These are phyloP conservation scores for Tirmania nivea DNA, from an alignment of 495 filamentous ascomycete species.

Conservation along the genomic window DNA sequence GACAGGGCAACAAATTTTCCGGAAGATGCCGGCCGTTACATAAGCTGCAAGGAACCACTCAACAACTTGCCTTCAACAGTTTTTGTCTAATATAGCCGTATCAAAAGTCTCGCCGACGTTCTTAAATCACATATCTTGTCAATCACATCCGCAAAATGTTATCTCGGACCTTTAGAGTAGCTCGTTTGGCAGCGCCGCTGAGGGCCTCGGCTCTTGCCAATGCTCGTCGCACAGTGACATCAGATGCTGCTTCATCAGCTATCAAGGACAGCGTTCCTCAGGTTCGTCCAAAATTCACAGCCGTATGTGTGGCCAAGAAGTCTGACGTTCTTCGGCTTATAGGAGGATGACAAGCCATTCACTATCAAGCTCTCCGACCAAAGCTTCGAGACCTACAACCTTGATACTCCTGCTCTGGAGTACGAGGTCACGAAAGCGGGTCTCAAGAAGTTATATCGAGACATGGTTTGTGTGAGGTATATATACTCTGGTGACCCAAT, in stretches of 20 bases:
- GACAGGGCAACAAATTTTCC: too few species aligned
- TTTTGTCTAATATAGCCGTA: neutral
- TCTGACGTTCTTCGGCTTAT: constrained; percentile 18
- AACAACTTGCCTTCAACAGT: neutral
- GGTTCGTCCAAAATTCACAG: constrained; percentile 23
- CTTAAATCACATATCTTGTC: too few species aligned
- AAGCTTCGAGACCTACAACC: constrained; percentile 98
- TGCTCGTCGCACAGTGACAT: constrained; percentile 61
- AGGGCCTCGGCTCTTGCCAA: constrained; percentile 17
- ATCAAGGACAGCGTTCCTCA: constrained; percentile 57
- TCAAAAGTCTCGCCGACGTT: too few species aligned
- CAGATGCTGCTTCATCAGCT: constrained; percentile 78
- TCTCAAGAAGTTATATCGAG: constrained; percentile 94
- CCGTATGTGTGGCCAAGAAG: neutral
- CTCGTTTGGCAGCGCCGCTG: constrained; percentile 7
- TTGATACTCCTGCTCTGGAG: constrained; percentile 84
- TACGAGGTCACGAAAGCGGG: constrained; percentile 87
- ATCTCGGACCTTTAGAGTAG: constrained; percentile 12
- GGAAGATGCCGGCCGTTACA: too few species aligned
- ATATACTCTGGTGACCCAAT: constrained; percentile 9
- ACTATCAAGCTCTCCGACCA: constrained; percentile 80
- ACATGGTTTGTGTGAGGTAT: constrained; percentile 88
- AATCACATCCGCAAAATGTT: constrained; percentile 8
- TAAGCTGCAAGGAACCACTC: neutral
- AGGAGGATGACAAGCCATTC: constrained; percentile 92